These are phyloP conservation scores for Endocalyx cinctus DNA, from an alignment of 2,329 filamentous ascomycete genomes.

Conservation along the genomic window DNA sequence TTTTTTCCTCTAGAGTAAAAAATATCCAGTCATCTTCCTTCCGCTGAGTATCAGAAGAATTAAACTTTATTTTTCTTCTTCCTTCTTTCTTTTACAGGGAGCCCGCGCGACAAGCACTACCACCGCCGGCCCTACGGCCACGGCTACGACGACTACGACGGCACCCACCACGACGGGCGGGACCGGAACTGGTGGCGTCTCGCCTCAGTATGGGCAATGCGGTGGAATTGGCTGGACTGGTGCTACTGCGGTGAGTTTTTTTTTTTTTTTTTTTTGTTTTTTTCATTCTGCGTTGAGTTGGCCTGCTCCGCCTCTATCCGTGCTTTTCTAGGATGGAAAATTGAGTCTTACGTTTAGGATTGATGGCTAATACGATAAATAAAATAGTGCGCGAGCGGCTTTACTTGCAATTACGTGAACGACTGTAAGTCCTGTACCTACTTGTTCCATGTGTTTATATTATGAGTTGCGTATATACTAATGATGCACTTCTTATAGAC, in stretches of 20 bases:
- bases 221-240: not conserved
- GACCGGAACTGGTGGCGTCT: not conserved
- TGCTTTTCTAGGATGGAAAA: not conserved
- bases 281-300: not conserved
- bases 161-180: conserved; percentile 1
- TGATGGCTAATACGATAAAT: no score
- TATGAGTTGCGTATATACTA: no score
- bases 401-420: conserved; percentile 4
- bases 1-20: not conserved
- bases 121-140: not conserved
- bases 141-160: not conserved
- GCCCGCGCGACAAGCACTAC: no score
- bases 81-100: no score
- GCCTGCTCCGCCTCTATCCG: not conserved
- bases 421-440: conserved; percentile 2
- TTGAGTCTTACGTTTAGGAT: not conserved
- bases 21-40: not conserved
- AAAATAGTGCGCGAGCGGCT: not conserved
- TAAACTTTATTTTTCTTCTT: no score
- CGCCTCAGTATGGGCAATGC: conserved; percentile 1
- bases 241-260: not conserved
- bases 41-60: not conserved
- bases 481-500: not conserved
- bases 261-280: not conserved
- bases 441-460: not conserved